Percentiles rank a stretch among this genome's conserved stretches.
phyloP scores from a whole-genome alignment of 306 rosid species.

The Macrotyloma uniflorum region DNA sequence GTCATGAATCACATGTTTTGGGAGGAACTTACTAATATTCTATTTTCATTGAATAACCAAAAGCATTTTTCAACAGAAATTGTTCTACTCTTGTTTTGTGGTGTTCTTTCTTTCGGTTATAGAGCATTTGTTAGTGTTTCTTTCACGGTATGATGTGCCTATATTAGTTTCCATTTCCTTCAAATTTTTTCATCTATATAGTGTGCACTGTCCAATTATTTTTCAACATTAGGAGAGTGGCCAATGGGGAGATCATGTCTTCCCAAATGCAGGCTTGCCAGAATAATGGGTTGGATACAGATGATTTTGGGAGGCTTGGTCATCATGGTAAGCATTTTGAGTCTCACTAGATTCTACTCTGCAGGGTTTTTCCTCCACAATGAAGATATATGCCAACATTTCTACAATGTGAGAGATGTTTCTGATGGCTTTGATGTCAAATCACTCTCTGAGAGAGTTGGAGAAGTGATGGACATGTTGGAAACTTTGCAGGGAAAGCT shows the following conservation, averaged over 20 bases:
- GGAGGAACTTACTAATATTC: not conserved
- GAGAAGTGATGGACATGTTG: slow-evolving; percentile 64
- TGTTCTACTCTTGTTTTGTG: not conserved
- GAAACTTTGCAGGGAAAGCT: slow-evolving; percentile 77
- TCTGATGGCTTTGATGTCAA: slow-evolving; percentile 62
- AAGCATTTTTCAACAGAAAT: slow-evolving; percentile 9
- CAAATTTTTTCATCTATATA: not conserved
- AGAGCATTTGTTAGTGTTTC: slow-evolving; percentile 3
- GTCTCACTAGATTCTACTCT: slow-evolving; percentile 68
- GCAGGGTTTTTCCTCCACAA: slow-evolving; percentile 72
- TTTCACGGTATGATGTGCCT: slow-evolving; percentile 32
- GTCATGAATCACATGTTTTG: slow-evolving; percentile 22
- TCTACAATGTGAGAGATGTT: slow-evolving; percentile 48
- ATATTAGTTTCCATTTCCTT: slow-evolving; percentile 14
- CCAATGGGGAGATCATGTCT: slow-evolving; percentile 61
- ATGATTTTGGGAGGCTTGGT: slow-evolving; percentile 71
- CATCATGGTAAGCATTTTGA: slow-evolving; percentile 62
- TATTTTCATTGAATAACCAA: slow-evolving; percentile 4
- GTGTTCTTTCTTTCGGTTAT: not conserved
- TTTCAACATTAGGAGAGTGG: not conserved
- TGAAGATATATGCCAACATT: slow-evolving; percentile 66
- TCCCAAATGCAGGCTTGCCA: slow-evolving; percentile 54
- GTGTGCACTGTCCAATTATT: not conserved
- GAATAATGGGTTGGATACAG: slow-evolving; percentile 72
- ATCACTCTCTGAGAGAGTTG: slow-evolving; percentile 62